Conservation (phyloP, 768 basidiomycete species). For the Fibroporia radiculosa region DNA sequence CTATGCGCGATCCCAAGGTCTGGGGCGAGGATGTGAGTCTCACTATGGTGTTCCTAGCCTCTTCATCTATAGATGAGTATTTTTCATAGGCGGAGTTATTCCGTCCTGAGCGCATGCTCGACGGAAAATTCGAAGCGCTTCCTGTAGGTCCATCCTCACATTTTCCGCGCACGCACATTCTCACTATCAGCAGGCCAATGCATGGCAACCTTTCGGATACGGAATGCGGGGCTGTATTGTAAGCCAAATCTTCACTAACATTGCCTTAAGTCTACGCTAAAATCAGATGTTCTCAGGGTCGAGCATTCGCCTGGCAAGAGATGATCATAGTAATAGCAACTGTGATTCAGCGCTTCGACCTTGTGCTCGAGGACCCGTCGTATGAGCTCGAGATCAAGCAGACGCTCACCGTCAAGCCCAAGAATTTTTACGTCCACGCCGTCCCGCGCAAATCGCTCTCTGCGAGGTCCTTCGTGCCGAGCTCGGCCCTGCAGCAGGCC, state of each 20-base stretch:
- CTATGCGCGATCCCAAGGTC: slow-evolving; percentile 35
- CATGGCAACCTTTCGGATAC: slow-evolving; percentile 34
- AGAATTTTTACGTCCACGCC: slow-evolving; percentile 33
- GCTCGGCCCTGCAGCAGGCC: slow-evolving; percentile 11
- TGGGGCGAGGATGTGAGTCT: slow-evolving; percentile 42
- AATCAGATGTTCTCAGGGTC: slow-evolving; percentile 18
- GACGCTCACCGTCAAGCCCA: slow-evolving; percentile 40
- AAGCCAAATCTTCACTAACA: neutral
- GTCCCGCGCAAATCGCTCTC: slow-evolving; percentile 22
- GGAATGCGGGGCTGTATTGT: slow-evolving; percentile 21
- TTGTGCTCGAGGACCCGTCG: slow-evolving; percentile 33
- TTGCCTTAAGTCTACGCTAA: neutral
- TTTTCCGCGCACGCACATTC: neutral
- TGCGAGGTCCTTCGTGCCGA: slow-evolving; percentile 8
- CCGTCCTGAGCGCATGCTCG: slow-evolving; percentile 41
- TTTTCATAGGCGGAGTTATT: slow-evolving; percentile 27
- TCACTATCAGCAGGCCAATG: slow-evolving; percentile 25
- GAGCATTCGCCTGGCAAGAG: slow-evolving; percentile 44
- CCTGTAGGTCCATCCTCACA: slow-evolving; percentile 23
- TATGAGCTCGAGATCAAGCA: slow-evolving; percentile 39
- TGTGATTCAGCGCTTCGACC: slow-evolving; percentile 39
- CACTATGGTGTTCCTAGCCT: neutral
- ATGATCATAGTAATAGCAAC: slow-evolving; percentile 33
- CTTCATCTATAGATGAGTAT: neutral
- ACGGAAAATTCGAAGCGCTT: slow-evolving; percentile 39